These are phyloP conservation scores for Mimosa bimucronata DNA, from an alignment of 306 rosid species.

Conservation along the genomic window DNA sequence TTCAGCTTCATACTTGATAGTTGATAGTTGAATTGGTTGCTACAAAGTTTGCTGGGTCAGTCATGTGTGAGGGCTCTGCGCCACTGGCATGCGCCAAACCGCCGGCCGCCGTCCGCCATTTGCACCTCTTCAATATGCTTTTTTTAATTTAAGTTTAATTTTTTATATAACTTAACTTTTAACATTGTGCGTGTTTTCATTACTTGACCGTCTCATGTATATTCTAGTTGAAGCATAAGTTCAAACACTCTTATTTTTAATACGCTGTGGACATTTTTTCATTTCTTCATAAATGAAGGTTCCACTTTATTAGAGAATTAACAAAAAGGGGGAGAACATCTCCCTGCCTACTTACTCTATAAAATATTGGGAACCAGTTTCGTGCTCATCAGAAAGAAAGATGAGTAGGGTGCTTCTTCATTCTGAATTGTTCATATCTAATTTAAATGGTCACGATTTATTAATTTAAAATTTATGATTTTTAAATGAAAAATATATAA, in stretches of 20 bases:
- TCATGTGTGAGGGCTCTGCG: neutral
- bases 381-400: too few relatives aligned
- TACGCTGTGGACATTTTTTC: neutral
- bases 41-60: neutral
- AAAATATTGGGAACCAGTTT: too few relatives aligned
- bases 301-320: neutral
- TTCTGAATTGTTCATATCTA: too few relatives aligned
- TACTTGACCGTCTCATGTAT: neutral
- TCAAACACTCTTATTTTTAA: neutral
- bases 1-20: neutral
- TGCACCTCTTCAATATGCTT: neutral
- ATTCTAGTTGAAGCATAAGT: neutral
- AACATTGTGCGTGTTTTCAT: neutral
- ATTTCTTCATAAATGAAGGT: neutral
- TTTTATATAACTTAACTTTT: neutral
- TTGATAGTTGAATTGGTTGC: neutral
- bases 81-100: neutral
- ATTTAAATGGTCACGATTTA: too few relatives aligned
- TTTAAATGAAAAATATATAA: too few relatives aligned
- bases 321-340: neutral
- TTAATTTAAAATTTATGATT: too few relatives aligned
- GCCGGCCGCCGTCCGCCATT: constrained; percentile 14
- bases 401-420: too few relatives aligned
- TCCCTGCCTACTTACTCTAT: neutral
- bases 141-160: neutral